Percentiles rank a stretch among this genome's conserved stretches.
Conservation (phyloP, 2,329 filamentous ascomycete species). For the Cordyceps cateniannulata region DNA sequence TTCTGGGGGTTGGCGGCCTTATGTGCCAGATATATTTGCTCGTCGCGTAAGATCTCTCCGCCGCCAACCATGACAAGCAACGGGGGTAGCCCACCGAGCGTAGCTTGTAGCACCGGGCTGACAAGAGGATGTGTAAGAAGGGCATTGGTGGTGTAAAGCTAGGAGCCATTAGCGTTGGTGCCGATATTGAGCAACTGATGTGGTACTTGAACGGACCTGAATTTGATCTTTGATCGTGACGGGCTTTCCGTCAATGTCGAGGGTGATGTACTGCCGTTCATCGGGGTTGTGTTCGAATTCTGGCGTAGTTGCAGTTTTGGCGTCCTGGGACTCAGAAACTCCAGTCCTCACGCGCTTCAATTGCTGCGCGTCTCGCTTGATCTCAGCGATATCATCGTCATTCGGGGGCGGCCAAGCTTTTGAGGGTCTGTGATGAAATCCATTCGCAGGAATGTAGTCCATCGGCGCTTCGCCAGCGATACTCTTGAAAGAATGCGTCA, state of each 20-base stretch:
- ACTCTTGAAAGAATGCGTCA: constrained; percentile 93
- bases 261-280: constrained; percentile 41
- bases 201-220: constrained; percentile 52
- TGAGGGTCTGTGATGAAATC: constrained; percentile 88
- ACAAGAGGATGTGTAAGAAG: constrained; percentile 82
- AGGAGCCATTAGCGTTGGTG: not conserved
- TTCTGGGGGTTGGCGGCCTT: constrained; percentile 79
- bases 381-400: constrained; percentile 59
- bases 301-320: not conserved
- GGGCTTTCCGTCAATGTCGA: constrained; percentile 63
- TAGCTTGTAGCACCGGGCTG: constrained; percentile 81
- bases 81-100: constrained; percentile 82
- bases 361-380: constrained; percentile 46
- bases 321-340: not conserved
- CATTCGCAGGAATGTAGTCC: constrained; percentile 83
- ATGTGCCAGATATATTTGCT: constrained; percentile 92
- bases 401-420: constrained; percentile 89
- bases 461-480: constrained; percentile 63
- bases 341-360: constrained; percentile 20
- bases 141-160: constrained; percentile 75
- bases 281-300: constrained; percentile 4
- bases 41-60: constrained; percentile 82
- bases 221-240: constrained; percentile 85
- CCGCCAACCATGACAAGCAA: constrained; percentile 82
- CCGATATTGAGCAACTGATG: not conserved